These are phyloP conservation scores for Diplogelasinospora grovesii DNA, from an alignment of 495 filamentous ascomycete genomes.

Conservation along the genomic window DNA sequence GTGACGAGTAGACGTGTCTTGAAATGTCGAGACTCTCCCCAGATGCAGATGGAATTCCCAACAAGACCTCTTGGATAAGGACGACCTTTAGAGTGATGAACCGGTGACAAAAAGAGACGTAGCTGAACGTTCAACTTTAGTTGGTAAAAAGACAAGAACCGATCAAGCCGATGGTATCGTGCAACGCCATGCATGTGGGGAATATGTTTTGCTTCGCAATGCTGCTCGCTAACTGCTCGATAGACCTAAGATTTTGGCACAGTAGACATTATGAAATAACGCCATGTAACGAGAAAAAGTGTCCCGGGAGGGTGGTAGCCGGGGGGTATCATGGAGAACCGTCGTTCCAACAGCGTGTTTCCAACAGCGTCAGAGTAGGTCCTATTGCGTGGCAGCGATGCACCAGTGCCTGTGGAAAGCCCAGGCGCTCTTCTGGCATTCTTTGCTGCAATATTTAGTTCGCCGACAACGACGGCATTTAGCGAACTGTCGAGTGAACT, in stretches of 20 bases:
- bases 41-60: too few species aligned
- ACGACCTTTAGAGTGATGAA: too few species aligned
- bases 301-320: conserved; percentile 25
- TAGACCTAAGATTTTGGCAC: conserved; percentile 7
- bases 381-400: conserved; percentile 58
- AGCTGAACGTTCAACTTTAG: neutral
- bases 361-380: conserved; percentile 6
- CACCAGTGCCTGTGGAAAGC: conserved; percentile 98
- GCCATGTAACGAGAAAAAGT: conserved; percentile 20
- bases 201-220: conserved; percentile 20
- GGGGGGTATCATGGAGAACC: conserved; percentile 27
- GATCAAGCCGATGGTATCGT: conserved; percentile 19
- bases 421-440: conserved; percentile 98
- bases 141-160: conserved; percentile 1
- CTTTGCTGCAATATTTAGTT: conserved; percentile 99
- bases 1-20: too few species aligned
- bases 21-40: too few species aligned
- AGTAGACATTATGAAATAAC: conserved; percentile 31
- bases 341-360: too few species aligned
- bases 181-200: conserved; percentile 26
- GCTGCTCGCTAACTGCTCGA: conserved; percentile 13
- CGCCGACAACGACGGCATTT: conserved; percentile 94
- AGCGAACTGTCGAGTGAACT: conserved; percentile 91
- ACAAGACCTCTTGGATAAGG: too few species aligned
- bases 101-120: conserved; percentile 4